A percentile compares a stretch with the other conserved stretches of the same genome.
Evolutionary conservation across 139 green algal genomes (phyloP).

Genomic region (Chlorella vulgaris): DNA sequence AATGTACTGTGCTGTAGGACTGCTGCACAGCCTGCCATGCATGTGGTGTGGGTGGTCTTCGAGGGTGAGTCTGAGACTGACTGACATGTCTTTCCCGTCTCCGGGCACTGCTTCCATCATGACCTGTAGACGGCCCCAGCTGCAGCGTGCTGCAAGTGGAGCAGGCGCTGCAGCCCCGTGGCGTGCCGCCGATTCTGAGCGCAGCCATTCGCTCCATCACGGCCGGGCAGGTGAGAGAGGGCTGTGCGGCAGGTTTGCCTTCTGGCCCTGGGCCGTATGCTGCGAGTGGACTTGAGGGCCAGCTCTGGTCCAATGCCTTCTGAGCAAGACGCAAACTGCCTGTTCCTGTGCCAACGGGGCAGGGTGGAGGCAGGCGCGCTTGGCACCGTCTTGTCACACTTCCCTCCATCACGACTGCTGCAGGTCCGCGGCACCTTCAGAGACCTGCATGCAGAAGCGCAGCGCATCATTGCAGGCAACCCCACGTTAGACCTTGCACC

Average conservation of each 20-base stretch:
- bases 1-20: too few relatives aligned
- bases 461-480: constrained; percentile 16
- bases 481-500: constrained; percentile 5
- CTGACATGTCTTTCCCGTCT: background rate
- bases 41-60: background rate
- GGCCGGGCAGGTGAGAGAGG: background rate
- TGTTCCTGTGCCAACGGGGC: too few relatives aligned
- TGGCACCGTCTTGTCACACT: background rate
- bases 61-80: background rate
- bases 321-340: too few relatives aligned
- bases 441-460: constrained; percentile 3
- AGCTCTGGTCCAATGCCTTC: too few relatives aligned
- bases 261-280: too few relatives aligned
- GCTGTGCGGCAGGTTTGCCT: background rate
- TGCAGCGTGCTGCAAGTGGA: background rate
- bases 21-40: too few relatives aligned
- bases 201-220: background rate
- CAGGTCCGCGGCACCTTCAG: background rate
- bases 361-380: too few relatives aligned
- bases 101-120: background rate
- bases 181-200: constrained; percentile 6
- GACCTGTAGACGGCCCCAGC: background rate
- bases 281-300: too few relatives aligned
- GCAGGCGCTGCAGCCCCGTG: constrained; percentile 7
- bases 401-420: background rate